A percentile compares a stretch with the other conserved stretches of the same genome.
These are phyloP conservation scores for Arbutus unedo DNA, from an alignment of 148 eudicot genomes.

Conservation along the genomic window DNA sequence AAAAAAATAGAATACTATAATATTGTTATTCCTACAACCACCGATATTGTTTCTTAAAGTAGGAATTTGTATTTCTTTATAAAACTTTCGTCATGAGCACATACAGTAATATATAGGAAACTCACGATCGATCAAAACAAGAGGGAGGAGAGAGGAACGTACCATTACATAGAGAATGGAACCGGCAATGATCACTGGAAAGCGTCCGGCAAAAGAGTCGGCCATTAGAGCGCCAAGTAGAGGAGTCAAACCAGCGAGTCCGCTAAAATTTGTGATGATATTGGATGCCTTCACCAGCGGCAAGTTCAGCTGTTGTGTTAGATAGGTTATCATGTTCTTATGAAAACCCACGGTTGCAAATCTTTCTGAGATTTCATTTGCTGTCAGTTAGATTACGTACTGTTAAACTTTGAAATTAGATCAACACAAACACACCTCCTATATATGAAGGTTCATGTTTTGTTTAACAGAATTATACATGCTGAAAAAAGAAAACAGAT, in stretches of 20 bases:
- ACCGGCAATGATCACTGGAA: slow-evolving; percentile 63
- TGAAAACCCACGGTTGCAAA: slow-evolving; percentile 67
- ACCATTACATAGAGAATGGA: slow-evolving; percentile 66
- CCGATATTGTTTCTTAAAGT: too few relatives aligned
- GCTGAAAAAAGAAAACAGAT: too few relatives aligned
- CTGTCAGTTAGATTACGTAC: slow-evolving; percentile 27
- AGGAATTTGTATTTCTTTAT: too few relatives aligned
- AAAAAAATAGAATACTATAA: too few relatives aligned
- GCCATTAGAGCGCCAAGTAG: slow-evolving; percentile 73
- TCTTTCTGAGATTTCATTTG: slow-evolving; percentile 73
- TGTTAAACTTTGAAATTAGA: too few relatives aligned
- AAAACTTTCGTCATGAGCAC: too few relatives aligned
- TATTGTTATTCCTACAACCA: too few relatives aligned
- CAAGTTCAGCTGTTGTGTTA: slow-evolving; percentile 63
- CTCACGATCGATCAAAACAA: not conserved
- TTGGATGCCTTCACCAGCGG: slow-evolving; percentile 77
- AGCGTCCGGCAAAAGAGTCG: slow-evolving; percentile 72
- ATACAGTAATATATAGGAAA: too few relatives aligned
- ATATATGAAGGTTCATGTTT: too few relatives aligned
- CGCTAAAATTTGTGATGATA: slow-evolving; percentile 64
- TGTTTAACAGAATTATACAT: too few relatives aligned
- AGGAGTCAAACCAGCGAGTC: slow-evolving; percentile 68
- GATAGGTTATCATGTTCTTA: slow-evolving; percentile 74
- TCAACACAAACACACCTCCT: too few relatives aligned
- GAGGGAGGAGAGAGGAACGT: not conserved